These are phyloP conservation scores for Heterobasidion annosum DNA, from an alignment of 1,284 basidiomycete species.

Conservation along the genomic window DNA sequence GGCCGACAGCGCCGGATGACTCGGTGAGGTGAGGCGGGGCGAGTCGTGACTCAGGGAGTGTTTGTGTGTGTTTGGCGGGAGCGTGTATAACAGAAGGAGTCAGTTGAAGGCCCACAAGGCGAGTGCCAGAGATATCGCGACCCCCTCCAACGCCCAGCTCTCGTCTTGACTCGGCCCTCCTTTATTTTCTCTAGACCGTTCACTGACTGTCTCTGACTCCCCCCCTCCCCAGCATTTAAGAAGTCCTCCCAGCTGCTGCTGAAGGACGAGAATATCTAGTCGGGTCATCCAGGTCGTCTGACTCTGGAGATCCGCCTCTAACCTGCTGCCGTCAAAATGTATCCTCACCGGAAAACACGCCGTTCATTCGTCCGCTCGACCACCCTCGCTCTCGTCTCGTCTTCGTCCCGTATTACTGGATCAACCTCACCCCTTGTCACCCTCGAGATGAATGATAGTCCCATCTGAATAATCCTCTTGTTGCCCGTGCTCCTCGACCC, in stretches of 20 bases:
- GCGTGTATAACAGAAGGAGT: not conserved
- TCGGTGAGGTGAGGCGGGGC: not conserved
- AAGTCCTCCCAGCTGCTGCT: conserved; percentile 3
- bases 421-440: not conserved
- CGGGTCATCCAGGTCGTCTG: not conserved
- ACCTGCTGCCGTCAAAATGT: conserved; percentile 4
- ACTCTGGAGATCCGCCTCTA: conserved; percentile 3
- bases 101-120: not conserved
- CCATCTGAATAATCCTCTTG: conserved; percentile 12
- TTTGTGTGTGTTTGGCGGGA: not conserved
- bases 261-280: conserved; percentile 2
- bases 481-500: conserved; percentile 15
- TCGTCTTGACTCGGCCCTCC: not conserved
- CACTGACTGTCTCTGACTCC: not conserved
- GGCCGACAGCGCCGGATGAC: too few species aligned
- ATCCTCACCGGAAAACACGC: not conserved
- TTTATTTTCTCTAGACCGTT: not conserved
- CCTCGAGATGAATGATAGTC: conserved; percentile 7
- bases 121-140: not conserved
- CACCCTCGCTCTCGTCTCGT: not conserved
- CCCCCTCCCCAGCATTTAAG: not conserved
- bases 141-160: not conserved
- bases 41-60: conserved; percentile 1
- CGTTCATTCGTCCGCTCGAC: not conserved
- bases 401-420: not conserved